Evolutionary conservation across 1,284 basidiomycete species (phyloP), one percentile per base, ranked within the genome.

Genomic region (Inonotus obliquus): DNA sequence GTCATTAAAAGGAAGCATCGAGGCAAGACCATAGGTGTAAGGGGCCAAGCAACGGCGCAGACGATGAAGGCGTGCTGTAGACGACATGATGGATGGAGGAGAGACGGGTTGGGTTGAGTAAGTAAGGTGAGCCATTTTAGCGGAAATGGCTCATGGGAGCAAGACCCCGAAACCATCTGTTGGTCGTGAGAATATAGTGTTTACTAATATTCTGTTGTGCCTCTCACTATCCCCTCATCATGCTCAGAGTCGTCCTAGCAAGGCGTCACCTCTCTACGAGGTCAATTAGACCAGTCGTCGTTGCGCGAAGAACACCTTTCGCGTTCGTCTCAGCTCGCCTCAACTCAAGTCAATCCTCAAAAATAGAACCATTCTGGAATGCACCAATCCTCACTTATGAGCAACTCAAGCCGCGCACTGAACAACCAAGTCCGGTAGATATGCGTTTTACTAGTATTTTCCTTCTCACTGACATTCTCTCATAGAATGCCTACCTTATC

Each of bases 371-470:
- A 65, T 61, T 61, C 48, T 92, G 91, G 91, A 81, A 81, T 66
- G 80, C 83, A 21, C 84, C 82, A 38, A 76, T 85, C 32, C 76
- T 98, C 57, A 80, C 81, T 0, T 98, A 97, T 72, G 86, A 90
- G 37, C 86, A 95, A 66, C 77, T 99, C 54, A 92, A 97, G 75
- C 86, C 89, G 1, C 84, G 85, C 67, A 94, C 94, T 0, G 74
- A 86, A 69, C 87, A 85, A 68, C 96, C 96, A 0, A 87, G 79
- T 29, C 83, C 87, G 38, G 94, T 96, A 70, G 69, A 89, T 4
- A 25, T 27, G 17, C 19, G 27, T 23, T 49, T 25, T 25, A 7
- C 14, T 25, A 29, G 2, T 23, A 6, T 14, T 2, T 13, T 44
- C 13, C 41, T 17, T 54, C 38, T 58, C 29, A 32, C n/a, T 54